Base-by-base conservation (phyloP, 1,284 basidiomycete species). In the Microbotryum lychnidis-dioicae region DNA sequence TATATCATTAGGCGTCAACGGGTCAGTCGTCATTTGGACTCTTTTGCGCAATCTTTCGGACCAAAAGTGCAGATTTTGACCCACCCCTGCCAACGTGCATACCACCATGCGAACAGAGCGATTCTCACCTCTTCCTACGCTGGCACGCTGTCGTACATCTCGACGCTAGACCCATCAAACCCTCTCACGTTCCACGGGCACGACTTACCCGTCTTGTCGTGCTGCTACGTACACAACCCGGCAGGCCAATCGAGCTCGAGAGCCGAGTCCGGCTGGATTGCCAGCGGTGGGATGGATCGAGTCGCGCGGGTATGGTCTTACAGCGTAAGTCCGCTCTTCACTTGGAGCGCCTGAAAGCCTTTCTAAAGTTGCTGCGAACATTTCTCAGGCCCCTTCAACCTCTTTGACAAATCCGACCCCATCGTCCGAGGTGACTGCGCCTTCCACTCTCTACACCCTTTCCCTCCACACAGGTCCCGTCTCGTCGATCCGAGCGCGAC, bases 211-310 rank as follows among this genome's bases (percentile, higher is more conserved):
- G 82, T 91, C 48, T 87, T 89, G 0, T 87, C 85, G 4, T 76
- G 87, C 46, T 82, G 81, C 53, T 78, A 86, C 70, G 76, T 91
- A 18, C 79, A 79, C 7, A 74, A 73, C 1, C 52, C 71, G 9
- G 68, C 76, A 6, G 66, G 74, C 5, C 72, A 75, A 18, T 68
- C 69, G 20, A 42, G 37, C 37, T 42, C 16, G 37, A 42, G 37
- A 18, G 16, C 37, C 37, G 63, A 68, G 29, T 78, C 80, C 31
- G 75, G 80, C 57, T 75, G 80, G 68, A 62, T 87, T 47, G 76
- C 93, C 44, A 89, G 86, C 1, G 91, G 83, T 45, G 84, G 87
- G 1, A 91, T 92, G 52, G 92, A 97, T 74, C 82, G 90, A 47
- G 85, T 86, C 10, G 71, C 75, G 6, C 70, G 74, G 20, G 64